Evolutionary conservation across 2,329 filamentous ascomycete species (phyloP), one percentile per base, ranked within the genome.

Genomic region (Fusarium sp.): DNA sequence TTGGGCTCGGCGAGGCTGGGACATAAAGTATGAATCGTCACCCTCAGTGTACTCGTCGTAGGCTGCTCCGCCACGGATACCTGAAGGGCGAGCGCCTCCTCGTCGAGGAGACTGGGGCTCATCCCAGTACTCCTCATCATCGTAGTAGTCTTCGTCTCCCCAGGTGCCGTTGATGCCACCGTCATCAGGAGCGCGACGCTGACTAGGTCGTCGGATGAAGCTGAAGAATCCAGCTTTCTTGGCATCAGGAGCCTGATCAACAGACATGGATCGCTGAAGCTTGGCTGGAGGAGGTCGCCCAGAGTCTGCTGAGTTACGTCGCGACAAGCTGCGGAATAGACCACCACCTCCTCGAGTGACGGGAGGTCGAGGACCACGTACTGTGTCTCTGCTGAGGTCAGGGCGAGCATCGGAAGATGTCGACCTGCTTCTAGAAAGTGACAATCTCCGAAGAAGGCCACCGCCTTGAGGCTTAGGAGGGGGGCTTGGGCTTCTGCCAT

Each of bases 201-300:
- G 70, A 76, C 83, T 79, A 77, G 81, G 75, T 77, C 85, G 81
- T 20, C 80, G 78, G 23, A 80, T 80, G 17, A 86, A 81, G 60
- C 82, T 79, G 41, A 88, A 82, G 42, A 83, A 76, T 3, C 80
- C 80, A 3, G 81, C 78, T 33, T 80, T 81, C 32, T 83, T 83
- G 23, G 85, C 83, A 60, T 88, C 86, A 15, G 65, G 50, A 13
- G 84, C 86, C 23, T 86, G 85, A 10, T 87, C 89, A 9, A 91
- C 82, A 5, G 90, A 93, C 60, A 92, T 80, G 2, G 89, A 90
- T 32, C 91, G 85, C 53, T 85, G 85, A 18, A 90, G 80, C 53
- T 81, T 81, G 10, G 77, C 75, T 32, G 46, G 56, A 32, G 65
- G 70, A 32, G 82, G 78, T 15, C 82, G 81, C 20, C 81, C 78